These are phyloP conservation scores for Vaccinium corymbosum DNA, from an alignment of 148 eudicot species.

Conservation along the genomic window DNA sequence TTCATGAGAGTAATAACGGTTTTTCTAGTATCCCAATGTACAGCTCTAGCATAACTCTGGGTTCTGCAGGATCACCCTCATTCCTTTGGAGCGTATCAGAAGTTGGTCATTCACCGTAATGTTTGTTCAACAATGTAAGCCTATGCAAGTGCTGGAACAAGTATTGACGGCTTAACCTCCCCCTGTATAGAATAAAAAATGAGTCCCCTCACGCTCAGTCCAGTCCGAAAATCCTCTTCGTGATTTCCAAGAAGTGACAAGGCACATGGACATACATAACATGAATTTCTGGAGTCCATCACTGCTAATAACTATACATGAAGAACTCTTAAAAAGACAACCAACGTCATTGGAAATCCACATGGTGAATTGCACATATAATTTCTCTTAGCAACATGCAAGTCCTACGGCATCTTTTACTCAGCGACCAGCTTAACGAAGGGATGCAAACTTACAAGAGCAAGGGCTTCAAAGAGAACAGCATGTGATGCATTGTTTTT, in stretches of 20 bases:
- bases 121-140: neutral
- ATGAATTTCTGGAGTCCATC: slow-evolving; percentile 9
- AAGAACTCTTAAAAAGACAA: slow-evolving; percentile 65
- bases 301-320: neutral
- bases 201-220: too few species aligned
- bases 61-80: neutral
- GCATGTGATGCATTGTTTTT: slow-evolving; percentile 99
- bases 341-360: slow-evolving; percentile 38
- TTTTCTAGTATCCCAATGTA: neutral
- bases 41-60: neutral
- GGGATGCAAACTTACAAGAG: slow-evolving; percentile 66
- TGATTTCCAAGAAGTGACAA: too few species aligned
- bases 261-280: neutral
- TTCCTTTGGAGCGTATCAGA: neutral
- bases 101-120: neutral
- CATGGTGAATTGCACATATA: neutral
- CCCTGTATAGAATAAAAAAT: too few species aligned
- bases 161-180: too few species aligned
- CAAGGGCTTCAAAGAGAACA: slow-evolving; percentile 99
- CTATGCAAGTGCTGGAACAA: neutral
- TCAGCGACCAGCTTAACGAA: neutral
- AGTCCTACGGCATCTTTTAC: slow-evolving; percentile 3
- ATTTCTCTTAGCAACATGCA: neutral
- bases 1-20: neutral
- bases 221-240: too few species aligned